These are phyloP conservation scores for Bryopsis sp. DNA, from an alignment of 139 green algal species.

Conservation along the genomic window DNA sequence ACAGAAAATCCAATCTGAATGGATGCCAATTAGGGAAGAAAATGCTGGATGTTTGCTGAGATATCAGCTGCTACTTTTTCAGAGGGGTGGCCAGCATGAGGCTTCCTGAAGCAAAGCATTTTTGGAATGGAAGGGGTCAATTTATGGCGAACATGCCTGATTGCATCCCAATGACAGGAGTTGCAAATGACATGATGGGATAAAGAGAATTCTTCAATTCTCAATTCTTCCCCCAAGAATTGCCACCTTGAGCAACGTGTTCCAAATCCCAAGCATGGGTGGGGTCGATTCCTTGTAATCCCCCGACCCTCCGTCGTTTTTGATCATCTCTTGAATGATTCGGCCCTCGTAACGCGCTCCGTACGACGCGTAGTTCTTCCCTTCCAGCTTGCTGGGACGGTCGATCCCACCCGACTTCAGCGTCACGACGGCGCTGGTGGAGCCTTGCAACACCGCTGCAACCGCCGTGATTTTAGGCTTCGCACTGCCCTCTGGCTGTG, in stretches of 20 bases:
- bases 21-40: too few species aligned
- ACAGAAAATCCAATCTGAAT: too few species aligned
- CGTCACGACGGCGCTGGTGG: constrained; percentile 68
- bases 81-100: too few species aligned
- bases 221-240: too few species aligned
- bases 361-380: constrained; percentile 36
- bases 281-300: constrained; percentile 57
- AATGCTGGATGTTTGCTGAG: too few species aligned
- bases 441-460: constrained; percentile 47
- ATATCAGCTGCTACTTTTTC: too few species aligned
- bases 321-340: constrained; percentile 76
- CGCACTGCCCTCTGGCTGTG: constrained; percentile 22
- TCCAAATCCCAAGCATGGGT: constrained; percentile 74
- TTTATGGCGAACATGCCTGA: too few species aligned
- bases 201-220: too few species aligned
- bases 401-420: constrained; percentile 41
- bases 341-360: constrained; percentile 66
- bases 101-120: too few species aligned
- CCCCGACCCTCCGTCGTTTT: constrained; percentile 63
- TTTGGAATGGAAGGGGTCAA: too few species aligned
- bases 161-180: too few species aligned
- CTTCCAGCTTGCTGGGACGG: constrained; percentile 55
- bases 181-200: too few species aligned
- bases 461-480: constrained; percentile 46
- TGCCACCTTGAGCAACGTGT: constrained; percentile 66